Conservation (phyloP, 306 rosid genomes). For the Glycine latifolia region DNA sequence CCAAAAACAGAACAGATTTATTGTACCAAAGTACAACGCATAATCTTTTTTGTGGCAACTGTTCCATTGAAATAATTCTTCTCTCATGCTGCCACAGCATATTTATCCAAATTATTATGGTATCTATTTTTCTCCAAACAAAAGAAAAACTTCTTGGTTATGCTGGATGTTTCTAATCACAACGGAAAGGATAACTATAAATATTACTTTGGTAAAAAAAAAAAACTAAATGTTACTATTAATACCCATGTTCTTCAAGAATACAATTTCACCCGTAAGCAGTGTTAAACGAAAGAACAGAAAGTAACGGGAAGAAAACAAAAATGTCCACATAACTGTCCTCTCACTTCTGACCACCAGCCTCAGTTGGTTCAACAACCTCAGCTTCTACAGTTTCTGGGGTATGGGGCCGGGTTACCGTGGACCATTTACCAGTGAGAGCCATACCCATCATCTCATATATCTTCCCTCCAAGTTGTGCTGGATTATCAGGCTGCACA, state of each 20-base stretch:
- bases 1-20: too few species aligned
- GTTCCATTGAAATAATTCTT: too few species aligned
- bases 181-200: slow-evolving; percentile 6
- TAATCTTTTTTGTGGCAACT: too few species aligned
- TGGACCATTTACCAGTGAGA: slow-evolving; percentile 76
- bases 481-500: slow-evolving; percentile 97
- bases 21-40: too few species aligned
- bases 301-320: not conserved
- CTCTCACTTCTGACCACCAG: slow-evolving; percentile 70
- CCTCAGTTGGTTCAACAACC: slow-evolving; percentile 71
- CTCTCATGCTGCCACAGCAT: too few species aligned
- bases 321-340: slow-evolving; percentile 15
- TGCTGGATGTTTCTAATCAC: slow-evolving; percentile 4
- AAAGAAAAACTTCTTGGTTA: too few species aligned
- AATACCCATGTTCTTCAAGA: slow-evolving; percentile 9
- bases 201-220: not conserved
- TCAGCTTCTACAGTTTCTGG: slow-evolving; percentile 62
- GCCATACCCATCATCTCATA: slow-evolving; percentile 96
- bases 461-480: slow-evolving; percentile 91
- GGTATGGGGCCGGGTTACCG: slow-evolving; percentile 44
- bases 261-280: not conserved
- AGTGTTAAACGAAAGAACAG: not conserved
- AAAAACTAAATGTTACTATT: not conserved
- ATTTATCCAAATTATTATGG: too few species aligned
- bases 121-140: too few species aligned